Conservation (phyloP, 352 stramenopile genomes). For the Phytophthora uliginosa region DNA sequence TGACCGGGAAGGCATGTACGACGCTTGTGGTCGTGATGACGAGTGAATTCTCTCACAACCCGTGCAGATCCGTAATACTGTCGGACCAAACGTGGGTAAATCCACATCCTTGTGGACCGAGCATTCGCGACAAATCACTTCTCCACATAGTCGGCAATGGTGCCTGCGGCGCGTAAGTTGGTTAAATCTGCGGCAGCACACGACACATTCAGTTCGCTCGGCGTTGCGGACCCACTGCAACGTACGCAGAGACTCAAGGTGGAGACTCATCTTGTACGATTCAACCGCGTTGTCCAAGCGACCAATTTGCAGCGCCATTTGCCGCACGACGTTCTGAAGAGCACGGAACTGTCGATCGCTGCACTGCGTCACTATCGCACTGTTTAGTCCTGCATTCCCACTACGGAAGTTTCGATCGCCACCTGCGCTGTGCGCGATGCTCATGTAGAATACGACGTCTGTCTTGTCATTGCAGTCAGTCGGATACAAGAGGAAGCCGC, state of each 20-base stretch:
- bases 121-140: slow-evolving; percentile 83
- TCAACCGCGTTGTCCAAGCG: slow-evolving; percentile 69
- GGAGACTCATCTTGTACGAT: slow-evolving; percentile 67
- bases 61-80: slow-evolving; percentile 73
- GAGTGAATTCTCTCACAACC: slow-evolving; percentile 49
- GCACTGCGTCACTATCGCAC: slow-evolving; percentile 29
- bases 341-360: slow-evolving; percentile 74
- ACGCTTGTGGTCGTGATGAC: slow-evolving; percentile 23
- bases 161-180: slow-evolving; percentile 72
- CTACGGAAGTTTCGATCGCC: slow-evolving; percentile 14
- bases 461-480: slow-evolving; percentile 68
- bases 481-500: slow-evolving; percentile 76
- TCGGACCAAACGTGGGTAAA: slow-evolving; percentile 71
- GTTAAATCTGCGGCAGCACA: slow-evolving; percentile 78
- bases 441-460: slow-evolving; percentile 87
- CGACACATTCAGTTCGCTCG: slow-evolving; percentile 59
- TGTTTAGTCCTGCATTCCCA: slow-evolving; percentile 5
- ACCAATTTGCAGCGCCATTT: slow-evolving; percentile 66
- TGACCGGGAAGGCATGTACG: slow-evolving; percentile 9
- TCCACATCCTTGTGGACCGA: slow-evolving; percentile 79
- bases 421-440: slow-evolving; percentile 34
- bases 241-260: slow-evolving; percentile 61
- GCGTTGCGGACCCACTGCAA: slow-evolving; percentile 72
- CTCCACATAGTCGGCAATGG: slow-evolving; percentile 81
- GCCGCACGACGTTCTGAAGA: slow-evolving; percentile 61